Evolutionary conservation across 2,329 filamentous ascomycete species (phyloP).

Genomic region (Pseudogymnoascus pannorum): DNA sequence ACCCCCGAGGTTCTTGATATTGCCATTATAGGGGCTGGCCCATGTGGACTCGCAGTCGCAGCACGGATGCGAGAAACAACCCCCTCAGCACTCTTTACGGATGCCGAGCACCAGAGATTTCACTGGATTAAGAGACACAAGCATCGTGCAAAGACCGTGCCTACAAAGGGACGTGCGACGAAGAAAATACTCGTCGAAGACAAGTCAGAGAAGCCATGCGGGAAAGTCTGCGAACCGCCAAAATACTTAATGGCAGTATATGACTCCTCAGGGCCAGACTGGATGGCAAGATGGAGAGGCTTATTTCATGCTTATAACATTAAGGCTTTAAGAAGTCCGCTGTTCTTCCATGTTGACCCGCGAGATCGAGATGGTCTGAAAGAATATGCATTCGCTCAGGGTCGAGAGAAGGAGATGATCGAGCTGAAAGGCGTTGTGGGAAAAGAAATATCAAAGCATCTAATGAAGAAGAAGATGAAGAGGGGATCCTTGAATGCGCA

Average conservation of each 20-base stretch:
- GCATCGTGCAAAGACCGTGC: not conserved
- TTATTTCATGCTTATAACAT: conserved; percentile 65
- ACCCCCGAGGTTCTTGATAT: conserved; percentile 48
- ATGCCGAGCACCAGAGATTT: conserved; percentile 75
- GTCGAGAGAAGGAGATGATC: conserved; percentile 54
- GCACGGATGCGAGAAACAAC: conserved; percentile 64
- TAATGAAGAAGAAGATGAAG: conserved; percentile 54
- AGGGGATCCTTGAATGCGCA: conserved; percentile 26
- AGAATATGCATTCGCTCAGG: conserved; percentile 56
- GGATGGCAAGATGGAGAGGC: conserved; percentile 65
- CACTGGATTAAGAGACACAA: conserved; percentile 51
- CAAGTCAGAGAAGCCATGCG: conserved; percentile 32
- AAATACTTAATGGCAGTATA: conserved; percentile 49
- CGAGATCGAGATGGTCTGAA: conserved; percentile 66
- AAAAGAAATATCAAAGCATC: conserved; percentile 73
- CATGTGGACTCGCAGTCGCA: conserved; percentile 67
- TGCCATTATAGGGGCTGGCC: conserved; percentile 57
- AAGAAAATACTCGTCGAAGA: conserved; percentile 25
- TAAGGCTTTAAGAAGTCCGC: conserved; percentile 64
- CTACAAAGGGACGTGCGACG: conserved; percentile 6
- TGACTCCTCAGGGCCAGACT: conserved; percentile 54
- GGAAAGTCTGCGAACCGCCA: conserved; percentile 26
- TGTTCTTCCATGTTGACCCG: conserved; percentile 79
- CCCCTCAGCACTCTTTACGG: conserved; percentile 73
- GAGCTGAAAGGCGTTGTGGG: conserved; percentile 71